Conservation (phyloP, 202 grass and related monocot species). For the Miscanthus sacchariflorus region DNA sequence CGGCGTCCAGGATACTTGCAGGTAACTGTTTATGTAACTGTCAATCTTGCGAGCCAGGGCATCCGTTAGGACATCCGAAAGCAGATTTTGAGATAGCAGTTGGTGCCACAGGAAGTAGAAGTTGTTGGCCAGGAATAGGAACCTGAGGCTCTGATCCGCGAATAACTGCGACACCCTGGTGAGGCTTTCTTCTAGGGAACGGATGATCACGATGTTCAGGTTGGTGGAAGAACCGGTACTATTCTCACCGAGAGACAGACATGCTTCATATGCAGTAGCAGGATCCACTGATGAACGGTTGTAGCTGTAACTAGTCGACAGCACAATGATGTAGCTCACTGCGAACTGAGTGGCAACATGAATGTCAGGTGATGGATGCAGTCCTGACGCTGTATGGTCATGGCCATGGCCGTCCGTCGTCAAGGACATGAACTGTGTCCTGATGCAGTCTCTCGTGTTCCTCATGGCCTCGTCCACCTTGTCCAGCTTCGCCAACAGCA, state of each 20-base stretch:
- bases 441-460: neutral
- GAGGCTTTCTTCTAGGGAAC: neutral
- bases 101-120: slow-evolving; percentile 3
- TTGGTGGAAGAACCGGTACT: neutral
- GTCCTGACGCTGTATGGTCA: neutral
- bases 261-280: neutral
- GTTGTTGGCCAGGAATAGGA: slow-evolving; percentile 23
- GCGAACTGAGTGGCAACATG: neutral
- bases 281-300: neutral
- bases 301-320: neutral
- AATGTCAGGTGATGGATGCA: neutral
- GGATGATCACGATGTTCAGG: neutral
- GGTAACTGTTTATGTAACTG: neutral
- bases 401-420: too few relatives aligned
- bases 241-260: neutral
- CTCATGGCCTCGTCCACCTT: slow-evolving; percentile 9
- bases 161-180: neutral
- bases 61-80: neutral
- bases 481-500: neutral
- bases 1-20: slow-evolving; percentile 5
- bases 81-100: neutral
- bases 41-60: neutral
- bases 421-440: neutral
- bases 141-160: neutral
- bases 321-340: neutral